Conservation (phyloP, 1,139 yeast genomes). For the Candida pseudocylindracea region DNA sequence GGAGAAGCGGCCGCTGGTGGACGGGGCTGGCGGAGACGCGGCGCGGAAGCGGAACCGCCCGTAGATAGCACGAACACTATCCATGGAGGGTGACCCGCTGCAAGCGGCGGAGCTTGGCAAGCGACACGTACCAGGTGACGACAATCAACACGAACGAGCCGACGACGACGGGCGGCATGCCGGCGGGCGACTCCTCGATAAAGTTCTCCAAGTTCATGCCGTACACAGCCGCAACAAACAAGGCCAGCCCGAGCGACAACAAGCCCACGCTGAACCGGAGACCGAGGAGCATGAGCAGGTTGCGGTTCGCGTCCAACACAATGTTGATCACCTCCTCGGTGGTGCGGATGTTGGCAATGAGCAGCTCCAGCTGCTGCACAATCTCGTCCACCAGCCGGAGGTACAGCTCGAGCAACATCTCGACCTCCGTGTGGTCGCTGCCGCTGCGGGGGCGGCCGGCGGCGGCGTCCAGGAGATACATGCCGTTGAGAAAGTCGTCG, state of each 20-base stretch:
- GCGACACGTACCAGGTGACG: too few species aligned
- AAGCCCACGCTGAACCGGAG: slow-evolving; percentile 19
- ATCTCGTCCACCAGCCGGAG: slow-evolving; percentile 21
- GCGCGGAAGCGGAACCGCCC: too few species aligned
- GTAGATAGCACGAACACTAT: too few species aligned
- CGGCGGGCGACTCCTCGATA: slow-evolving; percentile 13
- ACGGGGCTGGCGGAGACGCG: too few species aligned
- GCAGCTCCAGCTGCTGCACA: slow-evolving; percentile 19
- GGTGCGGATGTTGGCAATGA: slow-evolving; percentile 18
- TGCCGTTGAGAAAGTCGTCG: slow-evolving; percentile 18
- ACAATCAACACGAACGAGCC: too few species aligned
- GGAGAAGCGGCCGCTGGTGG: too few species aligned
- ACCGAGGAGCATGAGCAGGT: slow-evolving; percentile 23
- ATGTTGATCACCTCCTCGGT: slow-evolving; percentile 24
- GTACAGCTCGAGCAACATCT: slow-evolving; percentile 19
- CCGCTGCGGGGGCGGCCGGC: slow-evolving; percentile 9
- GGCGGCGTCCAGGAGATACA: slow-evolving; percentile 13
- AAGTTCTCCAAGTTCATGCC: slow-evolving; percentile 20
- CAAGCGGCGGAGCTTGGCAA: too few species aligned
- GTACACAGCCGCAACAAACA: slow-evolving; percentile 18
- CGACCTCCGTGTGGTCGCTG: slow-evolving; percentile 19
- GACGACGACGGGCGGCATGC: slow-evolving; percentile 14
- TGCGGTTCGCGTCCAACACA: slow-evolving; percentile 22
- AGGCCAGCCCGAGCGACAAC: slow-evolving; percentile 15
- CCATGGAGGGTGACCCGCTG: too few species aligned